These are phyloP conservation scores for Apiospora koreana DNA, from an alignment of 2,329 filamentous ascomycete genomes.

Conservation along the genomic window DNA sequence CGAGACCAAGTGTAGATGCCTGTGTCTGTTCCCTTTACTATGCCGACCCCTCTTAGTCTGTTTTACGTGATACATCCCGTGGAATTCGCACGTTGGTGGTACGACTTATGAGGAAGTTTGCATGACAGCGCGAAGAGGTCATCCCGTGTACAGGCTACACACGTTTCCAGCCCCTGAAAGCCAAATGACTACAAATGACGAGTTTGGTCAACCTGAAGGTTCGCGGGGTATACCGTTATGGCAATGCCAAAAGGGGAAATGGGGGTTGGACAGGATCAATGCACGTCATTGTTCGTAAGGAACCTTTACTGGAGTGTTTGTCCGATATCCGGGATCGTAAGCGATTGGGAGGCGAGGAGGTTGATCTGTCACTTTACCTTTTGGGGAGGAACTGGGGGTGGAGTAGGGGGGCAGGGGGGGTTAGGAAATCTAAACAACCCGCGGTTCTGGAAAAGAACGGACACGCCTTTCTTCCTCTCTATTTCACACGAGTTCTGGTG, in stretches of 20 bases:
- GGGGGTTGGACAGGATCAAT: neutral
- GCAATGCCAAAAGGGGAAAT: neutral
- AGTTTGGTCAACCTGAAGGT: neutral
- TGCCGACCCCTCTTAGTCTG: neutral
- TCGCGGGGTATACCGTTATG: neutral
- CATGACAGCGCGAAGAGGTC: neutral
- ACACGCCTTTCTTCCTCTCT: neutral
- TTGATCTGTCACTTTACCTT: neutral
- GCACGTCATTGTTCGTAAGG: slow-evolving; percentile 2
- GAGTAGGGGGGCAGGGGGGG: neutral
- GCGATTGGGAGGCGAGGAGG: neutral
- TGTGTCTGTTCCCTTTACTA: neutral
- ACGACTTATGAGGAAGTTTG: neutral
- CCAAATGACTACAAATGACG: neutral
- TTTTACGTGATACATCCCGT: neutral
- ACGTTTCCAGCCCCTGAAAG: neutral
- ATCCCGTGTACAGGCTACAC: neutral
- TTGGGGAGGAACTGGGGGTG: neutral
- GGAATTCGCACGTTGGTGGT: neutral
- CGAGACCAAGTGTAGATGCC: neutral
- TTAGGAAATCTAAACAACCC: neutral
- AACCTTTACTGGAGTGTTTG: neutral
- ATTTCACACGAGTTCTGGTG: too few relatives aligned
- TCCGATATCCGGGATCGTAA: neutral
- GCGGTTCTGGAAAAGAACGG: neutral